Evolutionary conservation across 139 green algal genomes (phyloP).

Genomic region (Chlamydomonas applanata): DNA sequence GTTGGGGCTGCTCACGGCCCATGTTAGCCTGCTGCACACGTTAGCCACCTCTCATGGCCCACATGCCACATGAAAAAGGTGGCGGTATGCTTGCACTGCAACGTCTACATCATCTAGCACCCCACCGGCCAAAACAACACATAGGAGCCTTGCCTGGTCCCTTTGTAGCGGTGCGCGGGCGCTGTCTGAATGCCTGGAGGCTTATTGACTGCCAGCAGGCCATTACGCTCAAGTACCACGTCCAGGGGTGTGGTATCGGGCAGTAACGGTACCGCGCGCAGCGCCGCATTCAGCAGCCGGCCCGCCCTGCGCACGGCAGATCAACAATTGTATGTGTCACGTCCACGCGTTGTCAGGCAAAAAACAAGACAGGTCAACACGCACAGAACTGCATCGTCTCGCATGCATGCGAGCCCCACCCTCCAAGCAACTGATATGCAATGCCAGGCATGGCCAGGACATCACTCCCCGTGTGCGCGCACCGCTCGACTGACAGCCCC

Average conservation of each 20-base stretch:
- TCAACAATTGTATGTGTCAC: too few species aligned
- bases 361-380: too few species aligned
- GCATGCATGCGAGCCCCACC: too few species aligned
- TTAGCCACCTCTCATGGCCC: too few species aligned
- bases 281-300: constrained; percentile 12
- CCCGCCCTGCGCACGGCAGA: constrained; percentile 14
- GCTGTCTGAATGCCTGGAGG: constrained; percentile 63
- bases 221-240: constrained; percentile 52
- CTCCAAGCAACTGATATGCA: too few species aligned
- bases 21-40: not conserved
- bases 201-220: constrained; percentile 83
- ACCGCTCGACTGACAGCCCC: constrained; percentile 1
- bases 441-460: too few species aligned
- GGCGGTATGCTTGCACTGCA: too few species aligned
- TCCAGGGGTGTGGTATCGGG: constrained; percentile 2
- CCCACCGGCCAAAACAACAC: not conserved
- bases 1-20: not conserved
- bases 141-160: not conserved
- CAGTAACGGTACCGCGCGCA: constrained; percentile 19
- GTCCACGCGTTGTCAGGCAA: too few species aligned
- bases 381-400: too few species aligned
- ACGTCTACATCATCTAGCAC: not conserved
- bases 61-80: too few species aligned
- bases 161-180: constrained; percentile 62
- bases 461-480: too few species aligned